Base-by-base conservation (phyloP, 1,284 basidiomycete genomes). In the Naganishia liquefaciens region DNA sequence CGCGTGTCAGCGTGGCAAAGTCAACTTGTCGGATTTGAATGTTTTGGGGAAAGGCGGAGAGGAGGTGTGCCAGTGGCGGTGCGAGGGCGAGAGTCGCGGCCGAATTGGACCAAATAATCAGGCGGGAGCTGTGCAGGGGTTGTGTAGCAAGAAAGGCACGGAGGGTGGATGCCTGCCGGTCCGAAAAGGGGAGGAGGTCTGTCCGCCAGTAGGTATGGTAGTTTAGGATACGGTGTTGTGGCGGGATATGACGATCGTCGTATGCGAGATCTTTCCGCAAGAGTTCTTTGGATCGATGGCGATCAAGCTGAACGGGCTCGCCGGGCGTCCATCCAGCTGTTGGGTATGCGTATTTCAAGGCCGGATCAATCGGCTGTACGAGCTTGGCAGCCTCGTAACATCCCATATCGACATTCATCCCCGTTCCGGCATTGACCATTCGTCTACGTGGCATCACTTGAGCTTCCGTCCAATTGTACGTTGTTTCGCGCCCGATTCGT, bases 71-170 rank as follows among this genome's bases (percentile, higher is more conserved):
- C 50, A 95, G 79, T 68, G 89, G 84, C 28, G 79, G 74, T 73
- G 88, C 89, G 27, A 69, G 66, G 10, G 79, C 77, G 1, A 79
- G 63, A 0, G 62, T 39, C 25, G 93, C 81, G 70, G 88, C 86
- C 0, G 89, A 89, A 72, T 95, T 94, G 17, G 91, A 90, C 93
- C 92, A 95, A 19, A 95, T 79, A 42, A 92, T 82, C 67, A 95
- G 81, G 13, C 84, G 85, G 15, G 88, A 84, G 39, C 81, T 79
- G 1, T 77, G 70, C 4, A 87, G 74, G 68, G 89, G 85, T 76
- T 97, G 93, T 6, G 92, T 95, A 3, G 91, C 89, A 70, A 96
- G 89, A 77, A 93, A 93, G 0, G 90, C 90, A 72, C 88, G 88
- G 73, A 97, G 83, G 82, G 93, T 90, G 78, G 85, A 87, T 68